A percentile compares a stretch with the other conserved stretches of the same genome.
phyloP scores from a whole-genome alignment of 1,284 basidiomycete species.

The Irpex sp. region DNA sequence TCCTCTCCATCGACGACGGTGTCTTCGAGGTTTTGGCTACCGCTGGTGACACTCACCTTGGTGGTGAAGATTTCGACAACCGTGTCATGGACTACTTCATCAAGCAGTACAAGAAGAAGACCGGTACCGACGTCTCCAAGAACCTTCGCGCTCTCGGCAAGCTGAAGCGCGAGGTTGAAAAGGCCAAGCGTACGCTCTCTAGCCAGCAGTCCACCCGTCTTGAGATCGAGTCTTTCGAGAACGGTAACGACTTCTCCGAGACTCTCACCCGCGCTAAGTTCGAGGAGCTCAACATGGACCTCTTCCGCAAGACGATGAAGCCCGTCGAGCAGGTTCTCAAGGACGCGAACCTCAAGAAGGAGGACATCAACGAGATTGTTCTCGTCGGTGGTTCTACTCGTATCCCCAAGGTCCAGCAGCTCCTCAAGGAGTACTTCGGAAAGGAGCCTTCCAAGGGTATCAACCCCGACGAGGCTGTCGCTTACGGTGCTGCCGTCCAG shows the following conservation, averaged over 20 bases:
- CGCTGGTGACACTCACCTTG: conserved; percentile 97
- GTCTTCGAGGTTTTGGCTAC: conserved; percentile 98
- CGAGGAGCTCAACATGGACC: conserved; percentile 97
- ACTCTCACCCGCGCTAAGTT: conserved; percentile 98
- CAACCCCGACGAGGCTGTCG: conserved; percentile 78
- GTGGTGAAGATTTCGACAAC: conserved; percentile 99
- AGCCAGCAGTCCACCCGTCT: conserved; percentile 70
- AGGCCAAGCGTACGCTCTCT: conserved; percentile 97
- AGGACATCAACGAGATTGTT: conserved; percentile 89
- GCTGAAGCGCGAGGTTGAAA: conserved; percentile 97
- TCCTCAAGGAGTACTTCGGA: conserved; percentile 92
- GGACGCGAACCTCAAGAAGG: conserved; percentile 97
- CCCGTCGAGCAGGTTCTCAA: conserved; percentile 98
- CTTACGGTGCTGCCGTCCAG: conserved; percentile 78
- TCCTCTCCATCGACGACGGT: conserved; percentile 95
- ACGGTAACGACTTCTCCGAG: conserved; percentile 96
- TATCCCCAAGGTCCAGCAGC: conserved; percentile 97
- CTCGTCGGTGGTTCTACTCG: conserved; percentile 98
- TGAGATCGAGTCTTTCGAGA: conserved; percentile 86
- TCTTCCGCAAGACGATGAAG: conserved; percentile 99
- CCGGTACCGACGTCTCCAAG: conserved; percentile 80
- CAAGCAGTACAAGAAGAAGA: conserved; percentile 96
- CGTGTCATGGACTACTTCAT: conserved; percentile 90
- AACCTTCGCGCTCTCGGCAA: conserved; percentile 95
- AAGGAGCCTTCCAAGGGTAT: conserved; percentile 93